These are phyloP conservation scores for Cystobasidiaceae sp. DNA, from an alignment of 1,284 basidiomycete genomes.

Conservation along the genomic window DNA sequence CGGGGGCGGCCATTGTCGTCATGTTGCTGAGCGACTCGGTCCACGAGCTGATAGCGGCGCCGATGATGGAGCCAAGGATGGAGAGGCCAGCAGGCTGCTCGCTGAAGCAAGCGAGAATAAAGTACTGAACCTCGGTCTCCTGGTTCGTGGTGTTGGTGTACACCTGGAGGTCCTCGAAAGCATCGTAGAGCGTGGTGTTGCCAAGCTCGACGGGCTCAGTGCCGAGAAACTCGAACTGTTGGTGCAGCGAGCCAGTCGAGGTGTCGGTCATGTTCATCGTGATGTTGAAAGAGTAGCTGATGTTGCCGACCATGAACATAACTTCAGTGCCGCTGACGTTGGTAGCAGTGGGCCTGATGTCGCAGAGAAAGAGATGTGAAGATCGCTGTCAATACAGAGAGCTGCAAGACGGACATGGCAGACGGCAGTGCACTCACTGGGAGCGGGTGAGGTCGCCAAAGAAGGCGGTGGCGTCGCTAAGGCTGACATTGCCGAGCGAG, in stretches of 20 bases:
- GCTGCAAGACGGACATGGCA: not conserved
- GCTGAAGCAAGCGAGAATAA: constrained; percentile 30
- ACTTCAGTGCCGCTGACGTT: constrained; percentile 13
- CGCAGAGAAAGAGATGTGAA: not conserved
- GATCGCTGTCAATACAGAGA: not conserved
- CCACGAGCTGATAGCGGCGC: constrained; percentile 9
- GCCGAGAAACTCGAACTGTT: constrained; percentile 11
- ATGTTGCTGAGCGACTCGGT: not conserved
- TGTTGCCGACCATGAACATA: constrained; percentile 13
- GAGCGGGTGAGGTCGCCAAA: constrained; percentile 5
- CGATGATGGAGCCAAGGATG: constrained; percentile 8
- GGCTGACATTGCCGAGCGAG: not conserved
- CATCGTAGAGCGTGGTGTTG: constrained; percentile 7
- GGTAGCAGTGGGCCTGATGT: constrained; percentile 3
- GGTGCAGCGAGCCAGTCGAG: constrained; percentile 12
- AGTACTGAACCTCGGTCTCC: constrained; percentile 12
- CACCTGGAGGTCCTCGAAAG: constrained; percentile 23
- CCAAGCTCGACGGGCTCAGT: constrained; percentile 17
- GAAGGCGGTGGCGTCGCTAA: constrained; percentile 4
- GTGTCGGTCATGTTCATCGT: not conserved
- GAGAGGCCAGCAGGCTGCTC: constrained; percentile 19
- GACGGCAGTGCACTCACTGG: not conserved
- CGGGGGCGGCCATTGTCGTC: constrained; percentile 1
- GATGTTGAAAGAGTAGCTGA: constrained; percentile 2
- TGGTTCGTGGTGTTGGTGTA: constrained; percentile 21